phyloP scores from a whole-genome alignment of 805 yeast genomes.

The Lipomyces orientalis region DNA sequence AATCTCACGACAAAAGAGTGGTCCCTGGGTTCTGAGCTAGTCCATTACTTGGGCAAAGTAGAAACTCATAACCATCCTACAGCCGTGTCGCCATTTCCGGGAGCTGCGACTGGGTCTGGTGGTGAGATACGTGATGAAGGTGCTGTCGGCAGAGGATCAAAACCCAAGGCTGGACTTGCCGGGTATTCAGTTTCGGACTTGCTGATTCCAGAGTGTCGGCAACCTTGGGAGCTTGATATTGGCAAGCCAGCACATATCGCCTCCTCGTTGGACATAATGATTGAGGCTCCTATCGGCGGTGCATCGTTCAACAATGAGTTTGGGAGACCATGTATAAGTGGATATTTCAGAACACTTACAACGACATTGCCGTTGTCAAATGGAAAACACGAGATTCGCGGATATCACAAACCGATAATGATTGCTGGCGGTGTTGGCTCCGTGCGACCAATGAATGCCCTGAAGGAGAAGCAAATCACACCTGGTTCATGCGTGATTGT shows the following conservation, averaged over 20 bases:
- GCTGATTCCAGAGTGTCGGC: conserved; percentile 78
- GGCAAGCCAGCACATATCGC: conserved; percentile 96
- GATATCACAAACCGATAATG: conserved; percentile 99
- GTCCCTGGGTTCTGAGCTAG: conserved; percentile 74
- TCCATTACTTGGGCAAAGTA: conserved; percentile 90
- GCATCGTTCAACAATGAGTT: conserved; percentile 99
- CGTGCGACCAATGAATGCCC: conserved; percentile 88
- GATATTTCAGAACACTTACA: conserved; percentile 94
- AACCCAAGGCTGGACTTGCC: conserved; percentile 92
- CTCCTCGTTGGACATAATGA: conserved; percentile 89
- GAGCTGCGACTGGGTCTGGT: conserved; percentile 99
- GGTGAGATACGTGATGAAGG: conserved; percentile 99
- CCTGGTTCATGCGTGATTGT: conserved; percentile 93
- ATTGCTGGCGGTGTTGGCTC: conserved; percentile 99
- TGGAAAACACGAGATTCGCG: conserved; percentile 78
- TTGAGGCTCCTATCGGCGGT: conserved; percentile 96
- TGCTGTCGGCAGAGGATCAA: conserved; percentile 98
- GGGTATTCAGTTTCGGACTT: conserved; percentile 94
- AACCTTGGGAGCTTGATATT: conserved; percentile 93
- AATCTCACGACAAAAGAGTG: conserved; percentile 73
- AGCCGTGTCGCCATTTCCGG: conserved; percentile 98
- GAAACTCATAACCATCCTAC: conserved; percentile 99
- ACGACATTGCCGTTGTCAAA: conserved; percentile 69
- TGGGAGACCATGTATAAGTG: conserved; percentile 96
- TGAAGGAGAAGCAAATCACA: conserved; percentile 84